A percentile compares a stretch with the other conserved stretches of the same genome.
phyloP scores from a whole-genome alignment of 2,329 filamentous ascomycete species.

The Fusarium coicis region DNA sequence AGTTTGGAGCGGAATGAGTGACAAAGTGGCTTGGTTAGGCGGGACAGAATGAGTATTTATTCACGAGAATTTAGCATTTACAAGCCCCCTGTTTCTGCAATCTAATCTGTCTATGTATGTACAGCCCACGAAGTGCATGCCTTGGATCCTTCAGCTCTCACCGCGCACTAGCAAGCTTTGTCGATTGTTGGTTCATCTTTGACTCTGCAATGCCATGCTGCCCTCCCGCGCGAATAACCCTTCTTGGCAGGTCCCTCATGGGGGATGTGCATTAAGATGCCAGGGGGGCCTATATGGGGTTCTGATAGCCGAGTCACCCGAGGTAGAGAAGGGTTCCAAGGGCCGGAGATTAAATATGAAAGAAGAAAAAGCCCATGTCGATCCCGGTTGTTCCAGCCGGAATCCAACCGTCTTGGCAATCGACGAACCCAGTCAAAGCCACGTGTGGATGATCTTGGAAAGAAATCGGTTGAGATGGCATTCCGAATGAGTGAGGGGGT shows the following conservation, averaged over 20 bases:
- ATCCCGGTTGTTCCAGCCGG: background rate
- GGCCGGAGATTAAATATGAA: conserved; percentile 14
- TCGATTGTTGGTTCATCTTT: background rate
- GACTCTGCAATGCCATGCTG: background rate
- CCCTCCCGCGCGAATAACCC: background rate
- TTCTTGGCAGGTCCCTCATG: conserved; percentile 5
- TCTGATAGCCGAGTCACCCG: background rate
- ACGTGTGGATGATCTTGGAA: background rate
- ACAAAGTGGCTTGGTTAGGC: background rate
- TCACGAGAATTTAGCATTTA: background rate
- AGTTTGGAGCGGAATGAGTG: conserved; percentile 1
- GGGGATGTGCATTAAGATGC: background rate
- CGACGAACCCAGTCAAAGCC: background rate
- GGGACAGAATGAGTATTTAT: conserved; percentile 9
- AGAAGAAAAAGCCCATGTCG: background rate
- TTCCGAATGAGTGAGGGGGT: background rate
- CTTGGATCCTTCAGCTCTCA: background rate
- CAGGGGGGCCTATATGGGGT: background rate
- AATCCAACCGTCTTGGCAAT: background rate
- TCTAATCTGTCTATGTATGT: background rate
- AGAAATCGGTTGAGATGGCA: background rate
- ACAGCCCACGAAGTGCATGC: background rate
- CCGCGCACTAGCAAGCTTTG: conserved; percentile 9
- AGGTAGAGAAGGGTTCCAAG: background rate
- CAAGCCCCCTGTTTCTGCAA: background rate